phyloP scores from a whole-genome alignment of 495 filamentous ascomycete species.

The Jackrogersella multiformis region DNA sequence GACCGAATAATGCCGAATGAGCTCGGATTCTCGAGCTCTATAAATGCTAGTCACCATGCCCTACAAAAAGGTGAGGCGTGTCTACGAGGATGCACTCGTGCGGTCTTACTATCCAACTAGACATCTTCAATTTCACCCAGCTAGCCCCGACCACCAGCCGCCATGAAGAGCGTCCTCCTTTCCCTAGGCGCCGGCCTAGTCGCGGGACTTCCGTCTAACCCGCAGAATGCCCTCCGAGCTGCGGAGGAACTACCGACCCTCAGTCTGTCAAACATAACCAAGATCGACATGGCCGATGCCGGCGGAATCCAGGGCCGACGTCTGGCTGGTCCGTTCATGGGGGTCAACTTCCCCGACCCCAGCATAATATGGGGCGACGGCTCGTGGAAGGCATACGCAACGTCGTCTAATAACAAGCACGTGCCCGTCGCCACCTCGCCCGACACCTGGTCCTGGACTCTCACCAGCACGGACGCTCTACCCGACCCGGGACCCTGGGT shows the following conservation, averaged over 20 bases:
- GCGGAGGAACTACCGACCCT: conserved; percentile 34
- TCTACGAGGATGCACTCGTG: conserved; percentile 3
- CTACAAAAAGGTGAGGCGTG: not conserved
- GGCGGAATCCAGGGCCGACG: conserved; percentile 32
- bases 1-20: conserved; percentile 30
- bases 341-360: conserved; percentile 47
- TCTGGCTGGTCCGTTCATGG: conserved; percentile 36
- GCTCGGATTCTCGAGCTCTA: conserved; percentile 2
- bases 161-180: conserved; percentile 43
- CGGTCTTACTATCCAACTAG: not conserved
- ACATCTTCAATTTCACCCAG: not conserved
- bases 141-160: not conserved
- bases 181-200: conserved; percentile 36
- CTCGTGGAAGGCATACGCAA: conserved; percentile 47
- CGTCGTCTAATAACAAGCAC: conserved; percentile 39
- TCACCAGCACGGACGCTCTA: conserved; percentile 40
- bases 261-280: conserved; percentile 44
- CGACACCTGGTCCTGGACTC: conserved; percentile 42
- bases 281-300: conserved; percentile 30
- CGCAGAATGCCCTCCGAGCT: conserved; percentile 6
- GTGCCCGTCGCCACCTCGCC: conserved; percentile 45
- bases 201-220: conserved; percentile 32
- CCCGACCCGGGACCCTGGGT: conserved; percentile 45
- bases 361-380: conserved; percentile 44
- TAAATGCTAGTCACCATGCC: conserved; percentile 21